A percentile compares a stretch with the other conserved stretches of the same genome.
phyloP scores from a whole-genome alignment of 352 stramenopile species.

The Phytophthora chlamydospora region DNA sequence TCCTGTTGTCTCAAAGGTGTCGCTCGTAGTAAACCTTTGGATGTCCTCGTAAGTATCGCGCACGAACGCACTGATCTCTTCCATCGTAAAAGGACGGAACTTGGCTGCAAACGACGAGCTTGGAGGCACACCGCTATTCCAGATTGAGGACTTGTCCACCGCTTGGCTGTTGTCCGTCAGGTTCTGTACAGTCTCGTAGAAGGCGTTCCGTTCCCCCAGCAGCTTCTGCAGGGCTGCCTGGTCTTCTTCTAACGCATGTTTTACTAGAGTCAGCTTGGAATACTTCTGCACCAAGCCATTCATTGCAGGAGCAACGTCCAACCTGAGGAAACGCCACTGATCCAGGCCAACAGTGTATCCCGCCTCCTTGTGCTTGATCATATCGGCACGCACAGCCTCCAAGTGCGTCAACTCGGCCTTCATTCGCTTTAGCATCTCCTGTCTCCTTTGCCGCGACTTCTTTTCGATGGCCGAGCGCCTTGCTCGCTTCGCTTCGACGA shows the following conservation, averaged over 20 bases:
- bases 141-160: slow-evolving; percentile 28
- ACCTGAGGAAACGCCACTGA: not conserved
- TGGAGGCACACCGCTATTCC: slow-evolving; percentile 40
- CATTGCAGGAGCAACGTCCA: slow-evolving; percentile 25
- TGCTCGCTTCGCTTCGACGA: slow-evolving; percentile 39
- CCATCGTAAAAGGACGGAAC: too few species aligned
- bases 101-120: slow-evolving; percentile 50
- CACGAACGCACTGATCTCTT: slow-evolving; percentile 37
- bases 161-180: too few species aligned
- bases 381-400: slow-evolving; percentile 46
- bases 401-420: slow-evolving; percentile 56
- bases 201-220: too few species aligned
- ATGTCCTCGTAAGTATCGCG: slow-evolving; percentile 64
- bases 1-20: slow-evolving; percentile 38
- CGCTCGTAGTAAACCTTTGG: slow-evolving; percentile 39
- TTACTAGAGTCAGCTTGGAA: slow-evolving; percentile 46
- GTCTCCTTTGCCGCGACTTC: slow-evolving; percentile 50
- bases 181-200: too few species aligned
- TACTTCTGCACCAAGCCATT: too few species aligned
- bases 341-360: slow-evolving; percentile 18
- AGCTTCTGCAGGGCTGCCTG: slow-evolving; percentile 37
- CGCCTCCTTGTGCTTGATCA: slow-evolving; percentile 29
- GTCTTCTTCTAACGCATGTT: slow-evolving; percentile 48
- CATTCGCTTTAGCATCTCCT: slow-evolving; percentile 59
- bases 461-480: slow-evolving; percentile 69